Conservation (phyloP, 441 rosid species). For the Pelargonium australe region DNA sequence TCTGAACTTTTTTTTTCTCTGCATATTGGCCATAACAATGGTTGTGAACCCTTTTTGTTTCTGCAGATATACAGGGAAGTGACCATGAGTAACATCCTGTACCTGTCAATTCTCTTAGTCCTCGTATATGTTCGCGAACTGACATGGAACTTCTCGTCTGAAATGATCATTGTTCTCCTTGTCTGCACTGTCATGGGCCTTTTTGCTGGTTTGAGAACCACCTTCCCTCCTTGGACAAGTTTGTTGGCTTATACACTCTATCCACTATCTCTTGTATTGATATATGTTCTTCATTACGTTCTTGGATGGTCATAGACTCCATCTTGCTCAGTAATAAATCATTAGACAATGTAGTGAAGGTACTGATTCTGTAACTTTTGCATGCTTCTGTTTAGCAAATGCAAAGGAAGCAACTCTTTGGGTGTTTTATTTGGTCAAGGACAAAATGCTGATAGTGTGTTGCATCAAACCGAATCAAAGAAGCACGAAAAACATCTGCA, state of each 20-base stretch:
- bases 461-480: too few species aligned
- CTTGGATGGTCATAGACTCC: background rate
- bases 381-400: too few species aligned
- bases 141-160: background rate
- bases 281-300: background rate
- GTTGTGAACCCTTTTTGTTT: background rate
- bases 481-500: too few species aligned
- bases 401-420: too few species aligned
- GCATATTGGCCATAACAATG: too few species aligned
- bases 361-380: too few species aligned
- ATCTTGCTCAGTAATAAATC: background rate
- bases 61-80: conserved; percentile 2
- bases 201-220: conserved; percentile 6
- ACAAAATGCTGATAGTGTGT: too few species aligned
- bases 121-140: background rate
- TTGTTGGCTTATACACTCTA: background rate
- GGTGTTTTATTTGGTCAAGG: too few species aligned
- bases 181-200: background rate
- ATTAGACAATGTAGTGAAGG: too few species aligned
- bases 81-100: background rate
- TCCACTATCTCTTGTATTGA: background rate
- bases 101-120: background rate
- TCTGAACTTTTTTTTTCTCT: background rate
- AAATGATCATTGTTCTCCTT: background rate
- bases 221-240: conserved; percentile 4